Percentiles rank a stretch among this genome's conserved stretches.
Conservation (phyloP, 208 protist species). For the Trypanosoma boissoni region DNA sequence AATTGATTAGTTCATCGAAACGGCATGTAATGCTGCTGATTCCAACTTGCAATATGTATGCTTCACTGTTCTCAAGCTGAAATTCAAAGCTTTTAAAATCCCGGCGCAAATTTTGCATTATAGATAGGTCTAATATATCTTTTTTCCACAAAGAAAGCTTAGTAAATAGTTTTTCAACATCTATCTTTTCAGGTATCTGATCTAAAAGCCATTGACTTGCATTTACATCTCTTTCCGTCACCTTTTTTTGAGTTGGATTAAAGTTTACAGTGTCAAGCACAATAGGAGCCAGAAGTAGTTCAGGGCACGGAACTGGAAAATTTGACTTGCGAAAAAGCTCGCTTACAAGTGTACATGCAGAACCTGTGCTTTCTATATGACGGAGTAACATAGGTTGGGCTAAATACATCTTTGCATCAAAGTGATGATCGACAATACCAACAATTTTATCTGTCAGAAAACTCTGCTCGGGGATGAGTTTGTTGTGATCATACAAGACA, state of each 20-base stretch:
- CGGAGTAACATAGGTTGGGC: slow-evolving; percentile 32
- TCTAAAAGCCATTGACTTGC: slow-evolving; percentile 45
- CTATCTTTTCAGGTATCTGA: slow-evolving; percentile 6
- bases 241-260: slow-evolving; percentile 65
- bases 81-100: slow-evolving; percentile 85
- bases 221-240: slow-evolving; percentile 61
- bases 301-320: slow-evolving; percentile 45
- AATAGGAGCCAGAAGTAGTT: slow-evolving; percentile 67
- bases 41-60: slow-evolving; percentile 31
- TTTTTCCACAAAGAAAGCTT: slow-evolving; percentile 69
- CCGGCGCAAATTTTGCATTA: slow-evolving; percentile 65
- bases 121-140: slow-evolving; percentile 64
- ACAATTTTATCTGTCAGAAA: slow-evolving; percentile 36
- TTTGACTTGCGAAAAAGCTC: slow-evolving; percentile 45
- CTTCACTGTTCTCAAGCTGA: slow-evolving; percentile 7
- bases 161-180: slow-evolving; percentile 32
- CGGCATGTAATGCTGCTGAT: slow-evolving; percentile 79
- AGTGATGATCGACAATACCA: slow-evolving; percentile 84
- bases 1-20: slow-evolving; percentile 41
- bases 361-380: slow-evolving; percentile 53
- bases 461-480: slow-evolving; percentile 41
- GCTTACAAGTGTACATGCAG: slow-evolving; percentile 75
- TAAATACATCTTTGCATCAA: slow-evolving; percentile 64
- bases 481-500: slow-evolving; percentile 88
- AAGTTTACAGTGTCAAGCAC: slow-evolving; percentile 86